phyloP scores from a whole-genome alignment of 2,329 filamentous ascomycete genomes.

The Fusarium sp. region DNA sequence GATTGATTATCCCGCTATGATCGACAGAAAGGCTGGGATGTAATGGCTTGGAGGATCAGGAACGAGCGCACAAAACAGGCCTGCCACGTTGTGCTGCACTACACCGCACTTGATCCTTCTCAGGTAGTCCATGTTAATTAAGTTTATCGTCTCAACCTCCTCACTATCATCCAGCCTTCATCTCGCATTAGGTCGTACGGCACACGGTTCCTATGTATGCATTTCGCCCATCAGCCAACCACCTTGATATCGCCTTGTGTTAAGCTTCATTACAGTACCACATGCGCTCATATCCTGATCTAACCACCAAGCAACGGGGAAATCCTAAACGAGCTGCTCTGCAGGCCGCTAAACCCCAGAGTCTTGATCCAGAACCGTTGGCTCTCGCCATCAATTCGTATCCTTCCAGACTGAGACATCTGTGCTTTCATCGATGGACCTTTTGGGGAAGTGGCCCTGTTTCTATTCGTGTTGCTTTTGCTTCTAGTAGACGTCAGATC shows the following conservation, averaged over 20 bases:
- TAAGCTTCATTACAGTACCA: background rate
- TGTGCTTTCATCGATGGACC: constrained; percentile 7
- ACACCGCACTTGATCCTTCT: background rate
- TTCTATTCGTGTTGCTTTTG: constrained; percentile 39
- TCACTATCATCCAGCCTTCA: constrained; percentile 25
- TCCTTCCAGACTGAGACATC: constrained; percentile 30
- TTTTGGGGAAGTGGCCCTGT: constrained; percentile 25
- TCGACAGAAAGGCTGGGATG: constrained; percentile 24
- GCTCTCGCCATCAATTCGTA: constrained; percentile 30
- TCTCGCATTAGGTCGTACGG: constrained; percentile 9
- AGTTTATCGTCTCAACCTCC: constrained; percentile 21
- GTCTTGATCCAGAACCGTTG: constrained; percentile 1
- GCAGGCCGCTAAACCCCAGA: constrained; percentile 39
- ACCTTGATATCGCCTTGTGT: constrained; percentile 9
- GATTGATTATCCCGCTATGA: constrained; percentile 17
- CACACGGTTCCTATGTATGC: constrained; percentile 6
- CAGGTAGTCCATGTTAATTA: background rate
- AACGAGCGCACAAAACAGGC: constrained; percentile 8
- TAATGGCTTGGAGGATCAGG: background rate
- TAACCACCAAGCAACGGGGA: background rate
- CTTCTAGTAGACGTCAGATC: constrained; percentile 20
- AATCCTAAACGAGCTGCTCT: constrained; percentile 26
- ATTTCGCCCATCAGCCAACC: constrained; percentile 18
- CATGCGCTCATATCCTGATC: constrained; percentile 3
- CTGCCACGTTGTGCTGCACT: constrained; percentile 28